Evolutionary conservation across 352 stramenopile species (phyloP).

Genomic region (Phytopythium chamaehyphon): DNA sequence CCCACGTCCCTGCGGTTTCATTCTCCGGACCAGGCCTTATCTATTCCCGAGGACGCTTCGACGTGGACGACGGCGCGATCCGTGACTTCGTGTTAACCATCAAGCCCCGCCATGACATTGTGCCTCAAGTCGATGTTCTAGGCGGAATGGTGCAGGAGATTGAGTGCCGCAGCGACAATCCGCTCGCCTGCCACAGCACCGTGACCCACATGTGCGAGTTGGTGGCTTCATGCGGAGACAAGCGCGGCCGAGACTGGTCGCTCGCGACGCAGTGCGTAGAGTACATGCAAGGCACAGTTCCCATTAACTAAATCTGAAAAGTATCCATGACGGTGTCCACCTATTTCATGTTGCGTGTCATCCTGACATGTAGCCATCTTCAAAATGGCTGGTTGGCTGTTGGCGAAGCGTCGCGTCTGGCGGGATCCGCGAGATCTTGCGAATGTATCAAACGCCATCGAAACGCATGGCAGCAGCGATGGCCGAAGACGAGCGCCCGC

Average conservation of each 20-base stretch:
- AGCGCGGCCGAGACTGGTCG: constrained; percentile 77
- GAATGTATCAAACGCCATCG: too few relatives aligned
- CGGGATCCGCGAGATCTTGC: too few relatives aligned
- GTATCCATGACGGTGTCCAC: too few relatives aligned
- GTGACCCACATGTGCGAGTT: constrained; percentile 83
- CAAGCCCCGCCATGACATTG: constrained; percentile 74
- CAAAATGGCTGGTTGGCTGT: too few relatives aligned
- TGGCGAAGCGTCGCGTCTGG: not conserved
- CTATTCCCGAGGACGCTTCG: constrained; percentile 77
- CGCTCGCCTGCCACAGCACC: constrained; percentile 80
- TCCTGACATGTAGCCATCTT: too few relatives aligned
- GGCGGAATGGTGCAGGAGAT: constrained; percentile 88
- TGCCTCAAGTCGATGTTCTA: constrained; percentile 78
- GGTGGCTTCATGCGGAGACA: constrained; percentile 76
- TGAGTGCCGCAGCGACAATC: constrained; percentile 72
- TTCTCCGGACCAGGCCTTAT: constrained; percentile 79
- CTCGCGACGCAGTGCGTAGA: constrained; percentile 57
- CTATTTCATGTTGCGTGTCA: too few relatives aligned
- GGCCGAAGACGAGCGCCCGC: not conserved
- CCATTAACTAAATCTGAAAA: not conserved
- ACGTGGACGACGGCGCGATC: constrained; percentile 61
- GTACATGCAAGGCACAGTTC: constrained; percentile 34
- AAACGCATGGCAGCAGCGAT: not conserved
- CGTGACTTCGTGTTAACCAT: constrained; percentile 86
- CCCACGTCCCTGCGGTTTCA: constrained; percentile 71